Percentiles rank a stretch among this genome's conserved stretches.
Conservation (phyloP, 352 stramenopile genomes). For the Nothophytophthora sp. region DNA sequence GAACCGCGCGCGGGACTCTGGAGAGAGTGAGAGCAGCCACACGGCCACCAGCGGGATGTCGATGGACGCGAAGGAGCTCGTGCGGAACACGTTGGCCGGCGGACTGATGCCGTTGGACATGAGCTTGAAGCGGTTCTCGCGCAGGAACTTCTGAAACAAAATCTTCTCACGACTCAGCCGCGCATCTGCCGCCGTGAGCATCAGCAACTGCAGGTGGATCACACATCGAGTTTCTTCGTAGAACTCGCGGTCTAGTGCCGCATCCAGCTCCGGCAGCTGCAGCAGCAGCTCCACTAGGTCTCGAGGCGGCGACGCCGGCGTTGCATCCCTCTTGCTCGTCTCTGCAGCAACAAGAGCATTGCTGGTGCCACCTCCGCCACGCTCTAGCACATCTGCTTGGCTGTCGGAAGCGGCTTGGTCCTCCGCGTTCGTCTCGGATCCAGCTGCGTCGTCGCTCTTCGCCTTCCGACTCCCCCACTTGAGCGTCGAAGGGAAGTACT, state of each 20-base stretch:
- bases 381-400: slow-evolving; percentile 21
- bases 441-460: background rate
- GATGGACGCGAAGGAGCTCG: slow-evolving; percentile 87
- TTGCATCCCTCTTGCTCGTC: slow-evolving; percentile 2
- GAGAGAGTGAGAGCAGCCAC: slow-evolving; percentile 86
- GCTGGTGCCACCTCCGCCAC: slow-evolving; percentile 2
- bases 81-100: slow-evolving; percentile 90
- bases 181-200: slow-evolving; percentile 88
- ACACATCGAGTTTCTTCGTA: slow-evolving; percentile 90
- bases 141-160: slow-evolving; percentile 93
- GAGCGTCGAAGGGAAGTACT: slow-evolving; percentile 46
- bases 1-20: slow-evolving; percentile 87
- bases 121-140: slow-evolving; percentile 94
- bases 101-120: slow-evolving; percentile 92
- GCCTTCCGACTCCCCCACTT: slow-evolving; percentile 12
- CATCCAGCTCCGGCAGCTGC: slow-evolving; percentile 69
- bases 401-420: background rate
- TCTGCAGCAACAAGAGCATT: slow-evolving; percentile 1
- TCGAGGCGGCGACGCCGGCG: slow-evolving; percentile 9
- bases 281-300: slow-evolving; percentile 71
- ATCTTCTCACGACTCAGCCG: slow-evolving; percentile 89
- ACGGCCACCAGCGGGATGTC: slow-evolving; percentile 90
- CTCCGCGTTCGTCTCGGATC: background rate
- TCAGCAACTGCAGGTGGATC: slow-evolving; percentile 91
- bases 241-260: slow-evolving; percentile 76